Percentiles rank a stretch among this genome's conserved stretches.
Evolutionary conservation across 139 green algal species (phyloP).

Genomic region (Parachlorella kessleri): DNA sequence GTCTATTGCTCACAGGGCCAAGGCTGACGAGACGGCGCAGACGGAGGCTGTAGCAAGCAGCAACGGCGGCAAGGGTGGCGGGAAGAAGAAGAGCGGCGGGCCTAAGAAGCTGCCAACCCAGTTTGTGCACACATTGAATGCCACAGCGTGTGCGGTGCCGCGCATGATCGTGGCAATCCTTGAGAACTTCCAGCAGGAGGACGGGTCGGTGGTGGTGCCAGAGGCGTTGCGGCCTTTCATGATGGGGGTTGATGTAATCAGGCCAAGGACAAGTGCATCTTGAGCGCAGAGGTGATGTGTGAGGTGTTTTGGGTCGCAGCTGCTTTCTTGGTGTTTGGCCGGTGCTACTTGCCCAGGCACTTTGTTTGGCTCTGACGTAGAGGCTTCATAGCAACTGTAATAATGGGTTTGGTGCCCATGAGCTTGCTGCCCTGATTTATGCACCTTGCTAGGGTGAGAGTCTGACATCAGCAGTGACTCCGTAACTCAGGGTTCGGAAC

Average conservation of each 20-base stretch:
- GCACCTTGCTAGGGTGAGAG: no score
- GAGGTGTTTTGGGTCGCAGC: neutral
- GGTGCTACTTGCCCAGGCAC: no score
- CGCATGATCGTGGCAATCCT: constrained; percentile 97
- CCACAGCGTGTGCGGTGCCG: constrained; percentile 95
- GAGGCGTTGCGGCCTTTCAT: constrained; percentile 88
- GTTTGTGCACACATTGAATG: constrained; percentile 98
- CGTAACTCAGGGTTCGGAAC: no score
- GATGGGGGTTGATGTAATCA: constrained; percentile 86
- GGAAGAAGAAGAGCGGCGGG: constrained; percentile 53
- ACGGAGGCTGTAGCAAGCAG: no score
- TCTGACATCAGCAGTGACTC: no score
- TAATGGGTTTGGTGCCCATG: no score
- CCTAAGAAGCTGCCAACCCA: constrained; percentile 61
- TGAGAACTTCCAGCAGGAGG: constrained; percentile 95
- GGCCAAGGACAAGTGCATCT: neutral
- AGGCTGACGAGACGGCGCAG: constrained; percentile 7
- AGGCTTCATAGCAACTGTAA: no score
- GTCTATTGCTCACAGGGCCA: no score
- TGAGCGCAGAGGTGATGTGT: neutral
- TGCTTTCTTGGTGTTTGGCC: neutral
- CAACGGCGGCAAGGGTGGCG: constrained; percentile 28
- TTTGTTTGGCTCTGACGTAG: no score
- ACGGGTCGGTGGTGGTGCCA: constrained; percentile 91
- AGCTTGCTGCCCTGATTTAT: no score